These are phyloP conservation scores for Lachnellula suecica DNA, from an alignment of 2,329 filamentous ascomycete genomes.

Conservation along the genomic window DNA sequence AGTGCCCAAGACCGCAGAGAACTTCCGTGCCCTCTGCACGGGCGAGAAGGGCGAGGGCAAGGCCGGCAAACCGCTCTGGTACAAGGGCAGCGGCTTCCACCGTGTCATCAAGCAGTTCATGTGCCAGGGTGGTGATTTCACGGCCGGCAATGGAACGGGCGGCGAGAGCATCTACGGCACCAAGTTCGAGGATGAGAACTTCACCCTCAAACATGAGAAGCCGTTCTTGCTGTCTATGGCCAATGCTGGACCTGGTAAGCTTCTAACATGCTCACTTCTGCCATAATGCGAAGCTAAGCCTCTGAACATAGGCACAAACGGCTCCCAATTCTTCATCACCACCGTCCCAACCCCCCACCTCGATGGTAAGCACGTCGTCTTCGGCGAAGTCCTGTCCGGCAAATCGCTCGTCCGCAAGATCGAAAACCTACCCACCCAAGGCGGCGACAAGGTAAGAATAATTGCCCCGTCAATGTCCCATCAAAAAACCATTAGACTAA, in stretches of 20 bases:
- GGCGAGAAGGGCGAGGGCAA: slow-evolving; percentile 88
- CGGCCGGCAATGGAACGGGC: slow-evolving; percentile 87
- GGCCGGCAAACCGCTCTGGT: slow-evolving; percentile 81
- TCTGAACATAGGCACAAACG: slow-evolving; percentile 84
- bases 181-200: slow-evolving; percentile 98
- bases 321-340: slow-evolving; percentile 97
- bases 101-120: slow-evolving; percentile 98
- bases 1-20: slow-evolving; percentile 93
- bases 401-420: slow-evolving; percentile 89
- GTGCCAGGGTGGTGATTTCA: slow-evolving; percentile 98
- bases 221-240: slow-evolving; percentile 97
- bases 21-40: slow-evolving; percentile 92
- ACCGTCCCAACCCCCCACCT: slow-evolving; percentile 94
- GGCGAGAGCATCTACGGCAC: slow-evolving; percentile 97
- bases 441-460: slow-evolving; percentile 83
- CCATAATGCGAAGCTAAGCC: slow-evolving; percentile 9
- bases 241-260: slow-evolving; percentile 85
- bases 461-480: too few relatives aligned
- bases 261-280: background rate
- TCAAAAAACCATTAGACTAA: too few relatives aligned
- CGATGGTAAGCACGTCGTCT: slow-evolving; percentile 96
- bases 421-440: slow-evolving; percentile 76
- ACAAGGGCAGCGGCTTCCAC: slow-evolving; percentile 92
- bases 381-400: slow-evolving; percentile 88
- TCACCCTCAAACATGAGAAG: slow-evolving; percentile 84